Conservation (phyloP, 139 green algal species). For the Trebouxia sp. region DNA sequence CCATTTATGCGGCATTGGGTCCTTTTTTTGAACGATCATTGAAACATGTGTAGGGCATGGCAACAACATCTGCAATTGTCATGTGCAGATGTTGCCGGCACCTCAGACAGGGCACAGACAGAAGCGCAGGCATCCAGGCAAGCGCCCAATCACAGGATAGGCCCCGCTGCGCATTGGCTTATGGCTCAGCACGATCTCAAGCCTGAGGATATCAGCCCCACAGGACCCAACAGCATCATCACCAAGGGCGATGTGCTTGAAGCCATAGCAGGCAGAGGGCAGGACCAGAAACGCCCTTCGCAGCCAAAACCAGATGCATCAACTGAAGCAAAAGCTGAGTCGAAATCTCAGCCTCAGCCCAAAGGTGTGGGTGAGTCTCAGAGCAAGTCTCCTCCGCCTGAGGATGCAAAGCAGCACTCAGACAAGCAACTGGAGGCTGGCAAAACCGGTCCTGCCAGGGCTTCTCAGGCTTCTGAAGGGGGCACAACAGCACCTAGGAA, state of each 20-base stretch:
- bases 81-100: neutral
- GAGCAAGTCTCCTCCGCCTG: neutral
- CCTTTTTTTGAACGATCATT: too few relatives aligned
- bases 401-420: slow-evolving; percentile 4
- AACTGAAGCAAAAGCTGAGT: neutral
- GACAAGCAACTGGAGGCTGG: neutral
- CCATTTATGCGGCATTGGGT: too few relatives aligned
- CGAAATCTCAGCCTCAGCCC: neutral
- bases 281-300: neutral
- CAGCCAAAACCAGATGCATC: neutral
- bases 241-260: slow-evolving; percentile 90
- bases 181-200: slow-evolving; percentile 54
- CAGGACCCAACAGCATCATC: slow-evolving; percentile 78
- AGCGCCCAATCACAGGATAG: slow-evolving; percentile 48
- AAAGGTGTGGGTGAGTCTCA: neutral
- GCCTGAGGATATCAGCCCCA: slow-evolving; percentile 45
- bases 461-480: neutral
- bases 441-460: neutral
- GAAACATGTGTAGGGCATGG: too few relatives aligned
- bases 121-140: neutral
- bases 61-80: too few relatives aligned
- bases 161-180: slow-evolving; percentile 70
- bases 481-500: neutral
- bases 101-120: neutral
- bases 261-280: slow-evolving; percentile 59